These are phyloP conservation scores for Arthrobotrys conoides DNA, from an alignment of 2,329 filamentous ascomycete genomes.

Conservation along the genomic window DNA sequence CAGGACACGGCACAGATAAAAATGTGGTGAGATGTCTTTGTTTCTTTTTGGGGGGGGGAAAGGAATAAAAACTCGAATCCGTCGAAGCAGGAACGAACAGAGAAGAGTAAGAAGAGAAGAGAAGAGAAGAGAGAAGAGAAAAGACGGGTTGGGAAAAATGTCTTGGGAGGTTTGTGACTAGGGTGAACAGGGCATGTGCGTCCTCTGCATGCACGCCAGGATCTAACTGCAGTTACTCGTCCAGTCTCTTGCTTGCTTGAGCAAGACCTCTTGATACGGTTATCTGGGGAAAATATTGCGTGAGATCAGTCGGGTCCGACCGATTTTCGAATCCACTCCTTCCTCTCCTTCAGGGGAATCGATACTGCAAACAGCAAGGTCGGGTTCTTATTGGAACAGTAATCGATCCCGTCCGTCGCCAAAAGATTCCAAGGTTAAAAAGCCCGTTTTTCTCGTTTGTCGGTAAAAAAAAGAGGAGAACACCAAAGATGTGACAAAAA, in stretches of 20 bases:
- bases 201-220: slow-evolving; percentile 50
- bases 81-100: slow-evolving; percentile 26
- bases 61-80: slow-evolving; percentile 33
- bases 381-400: not conserved
- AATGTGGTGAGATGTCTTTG: not conserved
- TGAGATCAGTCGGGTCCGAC: slow-evolving; percentile 30
- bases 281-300: slow-evolving; percentile 32
- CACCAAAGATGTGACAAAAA: slow-evolving; percentile 1
- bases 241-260: slow-evolving; percentile 8
- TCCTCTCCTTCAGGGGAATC: slow-evolving; percentile 26
- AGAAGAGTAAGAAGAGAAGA: not conserved
- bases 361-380: slow-evolving; percentile 57
- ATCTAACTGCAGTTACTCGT: slow-evolving; percentile 10
- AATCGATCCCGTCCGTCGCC: slow-evolving; percentile 14
- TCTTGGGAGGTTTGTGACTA: slow-evolving; percentile 30
- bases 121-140: not conserved
- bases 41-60: not conserved
- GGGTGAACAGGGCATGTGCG: slow-evolving; percentile 46
- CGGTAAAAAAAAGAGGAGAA: slow-evolving; percentile 24
- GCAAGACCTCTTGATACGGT: slow-evolving; percentile 16
- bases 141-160: slow-evolving; percentile 22
- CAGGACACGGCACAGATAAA: slow-evolving; percentile 23
- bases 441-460: slow-evolving; percentile 5
- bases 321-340: slow-evolving; percentile 35
- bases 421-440: slow-evolving; percentile 32